Evolutionary conservation across 768 basidiomycete genomes (phyloP), one percentile per base, ranked within the genome.

Genomic region (Russula abietina): DNA sequence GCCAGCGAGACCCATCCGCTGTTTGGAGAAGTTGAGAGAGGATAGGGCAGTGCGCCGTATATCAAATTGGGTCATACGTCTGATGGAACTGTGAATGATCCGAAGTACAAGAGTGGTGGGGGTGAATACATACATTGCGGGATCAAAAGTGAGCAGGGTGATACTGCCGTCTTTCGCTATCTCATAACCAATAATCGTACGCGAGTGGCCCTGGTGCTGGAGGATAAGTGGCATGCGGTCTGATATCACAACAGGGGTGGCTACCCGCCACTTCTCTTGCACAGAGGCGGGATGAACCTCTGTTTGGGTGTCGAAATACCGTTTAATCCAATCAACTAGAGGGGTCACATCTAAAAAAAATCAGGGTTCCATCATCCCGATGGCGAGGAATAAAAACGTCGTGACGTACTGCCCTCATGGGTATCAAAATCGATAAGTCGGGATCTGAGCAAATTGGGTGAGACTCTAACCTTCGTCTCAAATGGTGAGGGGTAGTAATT

Each of bases 181-280:
- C 72, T 95, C 91, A 68, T 88, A 94, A 1, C 93, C 93, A 3
- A 97, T 80, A 14, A 97, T 84, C 4, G 88, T 87, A 28, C 89
- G 75, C n/a, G 93, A 97, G 75, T 97, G 93, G 0, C 92, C 91
- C 8, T 79, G 72, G 69, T 91, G 85, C 76, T 96, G 87, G 55
- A 96, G 76, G 48, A 96, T 86, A 33, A 97, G 70, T 10, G 93
- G 93, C 82, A 92, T 86, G 68, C 81, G 84, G 24, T 82, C 73
- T 0, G 89, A 87, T 30, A 77, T 71, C 11, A 77, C 67, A 9
- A 94, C 78, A 4, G 85, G 78, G 0, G 78, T 75, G 2, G 80
- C 79, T 1, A 73, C 74, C 49, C 77, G 77, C 61, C 90, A 75
- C 16, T 77, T 78, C 49, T 87, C 81, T 55, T 84, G 80, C 43